phyloP scores from a whole-genome alignment of 2,329 filamentous ascomycete genomes.

The Microsporum ferrugineum region DNA sequence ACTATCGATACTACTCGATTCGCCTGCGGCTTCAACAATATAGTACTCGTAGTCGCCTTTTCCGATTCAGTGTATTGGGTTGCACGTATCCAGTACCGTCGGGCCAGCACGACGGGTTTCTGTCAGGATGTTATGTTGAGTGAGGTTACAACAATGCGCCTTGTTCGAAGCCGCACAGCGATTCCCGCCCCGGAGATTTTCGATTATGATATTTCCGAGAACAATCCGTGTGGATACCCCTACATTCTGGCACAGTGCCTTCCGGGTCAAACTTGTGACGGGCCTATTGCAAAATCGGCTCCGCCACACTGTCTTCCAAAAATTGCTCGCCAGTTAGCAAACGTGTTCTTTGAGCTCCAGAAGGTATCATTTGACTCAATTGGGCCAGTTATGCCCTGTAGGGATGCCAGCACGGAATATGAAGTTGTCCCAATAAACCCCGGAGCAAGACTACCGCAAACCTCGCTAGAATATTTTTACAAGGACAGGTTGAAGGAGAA shows the following conservation, averaged over 20 bases:
- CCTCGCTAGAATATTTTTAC: slow-evolving; percentile 8
- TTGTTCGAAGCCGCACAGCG: background rate
- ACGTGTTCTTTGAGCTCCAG: slow-evolving; percentile 8
- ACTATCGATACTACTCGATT: slow-evolving; percentile 1
- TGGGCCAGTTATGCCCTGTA: background rate
- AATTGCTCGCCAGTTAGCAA: slow-evolving; percentile 7
- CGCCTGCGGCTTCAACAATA: slow-evolving; percentile 8
- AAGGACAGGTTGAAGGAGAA: slow-evolving; percentile 1
- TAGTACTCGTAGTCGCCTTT: slow-evolving; percentile 8
- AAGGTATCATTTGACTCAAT: slow-evolving; percentile 6
- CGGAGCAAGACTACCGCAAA: background rate
- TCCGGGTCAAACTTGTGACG: background rate
- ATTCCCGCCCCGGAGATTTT: slow-evolving; percentile 6
- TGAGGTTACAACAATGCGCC: slow-evolving; percentile 6
- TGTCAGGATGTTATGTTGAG: slow-evolving; percentile 1
- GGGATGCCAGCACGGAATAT: background rate
- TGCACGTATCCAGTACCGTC: slow-evolving; percentile 4
- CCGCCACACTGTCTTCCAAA: background rate
- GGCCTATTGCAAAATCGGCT: background rate
- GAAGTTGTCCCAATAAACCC: background rate
- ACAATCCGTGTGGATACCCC: slow-evolving; percentile 6
- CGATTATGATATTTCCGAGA: slow-evolving; percentile 5
- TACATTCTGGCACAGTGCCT: slow-evolving; percentile 8
- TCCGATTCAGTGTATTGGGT: slow-evolving; percentile 9
- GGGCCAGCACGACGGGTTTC: no score